A percentile compares a stretch with the other conserved stretches of the same genome.
These are phyloP conservation scores for Nakaseomyces nivariensis DNA, from an alignment of 1,139 yeast genomes.

Conservation along the genomic window DNA sequence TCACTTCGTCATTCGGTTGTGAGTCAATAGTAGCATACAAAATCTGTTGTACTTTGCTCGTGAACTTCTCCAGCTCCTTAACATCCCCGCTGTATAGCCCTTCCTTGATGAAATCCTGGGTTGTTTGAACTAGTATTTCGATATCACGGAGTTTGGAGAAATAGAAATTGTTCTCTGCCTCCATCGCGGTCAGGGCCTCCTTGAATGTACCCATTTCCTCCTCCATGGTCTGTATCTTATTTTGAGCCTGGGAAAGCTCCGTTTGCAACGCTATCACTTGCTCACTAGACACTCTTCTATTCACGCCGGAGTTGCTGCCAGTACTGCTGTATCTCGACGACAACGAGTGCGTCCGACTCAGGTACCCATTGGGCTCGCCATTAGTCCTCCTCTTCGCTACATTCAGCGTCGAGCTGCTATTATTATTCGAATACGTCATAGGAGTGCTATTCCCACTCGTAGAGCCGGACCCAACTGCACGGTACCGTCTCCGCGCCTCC, in stretches of 20 bases:
- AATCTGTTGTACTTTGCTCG: constrained; percentile 60
- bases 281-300: constrained; percentile 20
- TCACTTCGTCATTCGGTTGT: not conserved
- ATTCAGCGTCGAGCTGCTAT: constrained; percentile 1
- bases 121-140: constrained; percentile 66
- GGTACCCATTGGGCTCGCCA: not conserved
- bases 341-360: constrained; percentile 1
- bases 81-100: constrained; percentile 29
- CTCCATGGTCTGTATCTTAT: constrained; percentile 35
- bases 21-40: constrained; percentile 48
- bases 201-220: constrained; percentile 46
- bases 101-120: constrained; percentile 41
- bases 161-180: constrained; percentile 77
- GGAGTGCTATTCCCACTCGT: constrained; percentile 12
- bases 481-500: constrained; percentile 39
- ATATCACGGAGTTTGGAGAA: constrained; percentile 82
- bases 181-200: constrained; percentile 48
- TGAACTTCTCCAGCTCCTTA: constrained; percentile 34
- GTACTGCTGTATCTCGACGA: not conserved
- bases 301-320: not conserved
- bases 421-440: constrained; percentile 3
- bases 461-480: constrained; percentile 20
- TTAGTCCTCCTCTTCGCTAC: constrained; percentile 2
- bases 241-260: constrained; percentile 29
- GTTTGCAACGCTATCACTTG: constrained; percentile 27